Percentiles rank a stretch among this genome's conserved stretches.
phyloP scores from a whole-genome alignment of 1,139 yeast species.

The Nakaseomyces kungkrabaensis region DNA sequence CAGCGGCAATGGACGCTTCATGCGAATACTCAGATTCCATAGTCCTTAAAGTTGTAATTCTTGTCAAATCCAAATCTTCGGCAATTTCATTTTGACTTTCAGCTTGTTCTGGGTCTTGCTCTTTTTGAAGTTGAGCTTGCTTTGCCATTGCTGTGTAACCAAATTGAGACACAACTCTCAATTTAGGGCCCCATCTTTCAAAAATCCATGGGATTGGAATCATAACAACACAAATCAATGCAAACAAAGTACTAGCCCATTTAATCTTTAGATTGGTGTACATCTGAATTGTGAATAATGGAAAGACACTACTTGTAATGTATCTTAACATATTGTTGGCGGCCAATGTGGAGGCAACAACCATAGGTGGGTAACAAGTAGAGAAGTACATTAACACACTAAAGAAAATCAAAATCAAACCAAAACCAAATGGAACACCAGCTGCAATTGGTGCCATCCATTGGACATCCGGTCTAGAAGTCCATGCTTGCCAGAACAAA shows the following conservation, averaged over 20 bases:
- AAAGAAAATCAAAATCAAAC: constrained; percentile 64
- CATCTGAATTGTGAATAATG: constrained; percentile 70
- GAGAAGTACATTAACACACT: constrained; percentile 62
- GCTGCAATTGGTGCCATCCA: constrained; percentile 76
- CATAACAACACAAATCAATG: constrained; percentile 61
- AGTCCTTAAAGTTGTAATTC: constrained; percentile 9
- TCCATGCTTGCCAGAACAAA: constrained; percentile 79
- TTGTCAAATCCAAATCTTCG: constrained; percentile 10
- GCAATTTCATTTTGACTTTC: neutral
- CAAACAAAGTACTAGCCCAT: constrained; percentile 74
- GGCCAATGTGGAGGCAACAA: constrained; percentile 68
- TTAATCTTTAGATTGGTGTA: constrained; percentile 53
- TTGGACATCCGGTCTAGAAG: constrained; percentile 51
- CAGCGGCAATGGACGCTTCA: neutral
- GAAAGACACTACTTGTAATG: constrained; percentile 49
- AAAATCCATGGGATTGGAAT: constrained; percentile 62
- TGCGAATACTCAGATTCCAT: constrained; percentile 9
- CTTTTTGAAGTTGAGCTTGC: constrained; percentile 25
- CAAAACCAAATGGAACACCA: constrained; percentile 68
- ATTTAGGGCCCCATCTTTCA: constrained; percentile 41
- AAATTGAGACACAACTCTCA: constrained; percentile 45
- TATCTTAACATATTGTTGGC: constrained; percentile 70
- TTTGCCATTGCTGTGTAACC: constrained; percentile 43
- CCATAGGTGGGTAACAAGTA: constrained; percentile 62
- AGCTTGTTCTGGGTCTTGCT: neutral